A percentile compares a stretch with the other conserved stretches of the same genome.
Evolutionary conservation across 768 basidiomycete species (phyloP).

Genomic region (Royoungia palumana): DNA sequence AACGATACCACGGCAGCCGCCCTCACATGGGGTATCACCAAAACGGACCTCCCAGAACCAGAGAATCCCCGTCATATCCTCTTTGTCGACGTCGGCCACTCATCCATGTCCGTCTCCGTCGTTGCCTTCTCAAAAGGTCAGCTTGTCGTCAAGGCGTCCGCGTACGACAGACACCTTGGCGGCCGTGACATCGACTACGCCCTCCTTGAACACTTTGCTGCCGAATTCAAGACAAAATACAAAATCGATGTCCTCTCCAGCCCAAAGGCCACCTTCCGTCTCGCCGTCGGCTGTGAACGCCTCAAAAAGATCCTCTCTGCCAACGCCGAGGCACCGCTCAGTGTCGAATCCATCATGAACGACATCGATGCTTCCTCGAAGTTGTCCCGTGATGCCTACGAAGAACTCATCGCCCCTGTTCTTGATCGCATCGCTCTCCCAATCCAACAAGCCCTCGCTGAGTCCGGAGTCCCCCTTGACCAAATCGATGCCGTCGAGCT

Average conservation of each 20-base stretch:
- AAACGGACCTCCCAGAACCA: conserved; percentile 87
- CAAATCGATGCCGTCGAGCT: conserved; percentile 91
- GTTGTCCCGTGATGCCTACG: conserved; percentile 78
- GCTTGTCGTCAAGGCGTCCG: conserved; percentile 79
- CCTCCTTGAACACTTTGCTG: conserved; percentile 82
- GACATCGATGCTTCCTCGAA: conserved; percentile 91
- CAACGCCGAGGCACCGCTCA: conserved; percentile 83
- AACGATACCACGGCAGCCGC: conserved; percentile 96
- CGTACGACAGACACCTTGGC: conserved; percentile 91
- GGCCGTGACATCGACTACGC: conserved; percentile 96
- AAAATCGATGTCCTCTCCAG: conserved; percentile 92
- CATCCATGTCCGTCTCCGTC: conserved; percentile 80
- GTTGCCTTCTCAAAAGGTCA: conserved; percentile 95
- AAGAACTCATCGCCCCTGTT: conserved; percentile 69
- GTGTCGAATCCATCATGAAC: conserved; percentile 95
- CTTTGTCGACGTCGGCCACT: conserved; percentile 96
- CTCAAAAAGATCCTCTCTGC: conserved; percentile 97
- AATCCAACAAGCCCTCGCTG: conserved; percentile 71
- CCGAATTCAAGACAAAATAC: conserved; percentile 95
- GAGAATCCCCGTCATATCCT: conserved; percentile 84
- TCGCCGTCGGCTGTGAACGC: conserved; percentile 83
- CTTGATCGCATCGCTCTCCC: conserved; percentile 76
- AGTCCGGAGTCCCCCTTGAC: conserved; percentile 77
- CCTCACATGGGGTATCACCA: conserved; percentile 98
- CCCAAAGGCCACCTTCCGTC: conserved; percentile 92